phyloP scores from a whole-genome alignment of 2,329 filamentous ascomycete genomes.

The Aspergillus felis region DNA sequence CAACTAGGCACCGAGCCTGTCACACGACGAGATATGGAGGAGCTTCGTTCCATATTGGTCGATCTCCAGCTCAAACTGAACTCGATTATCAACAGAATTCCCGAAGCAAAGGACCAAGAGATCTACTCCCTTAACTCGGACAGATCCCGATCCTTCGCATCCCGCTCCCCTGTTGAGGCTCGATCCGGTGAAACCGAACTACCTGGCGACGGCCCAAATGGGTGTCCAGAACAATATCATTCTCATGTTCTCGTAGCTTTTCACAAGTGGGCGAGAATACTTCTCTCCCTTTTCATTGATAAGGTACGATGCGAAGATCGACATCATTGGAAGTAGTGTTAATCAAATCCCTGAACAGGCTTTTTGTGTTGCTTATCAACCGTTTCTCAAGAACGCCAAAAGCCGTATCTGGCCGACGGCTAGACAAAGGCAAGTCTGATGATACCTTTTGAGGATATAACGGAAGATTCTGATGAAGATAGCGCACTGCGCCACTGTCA shows the following conservation, averaged over 20 bases:
- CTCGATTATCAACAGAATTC: conserved; percentile 42
- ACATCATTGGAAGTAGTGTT: conserved; percentile 1
- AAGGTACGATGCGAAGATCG: conserved; percentile 28
- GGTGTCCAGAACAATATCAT: conserved; percentile 43
- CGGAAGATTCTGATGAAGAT: conserved; percentile 6
- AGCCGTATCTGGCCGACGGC: conserved; percentile 46
- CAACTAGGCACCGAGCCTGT: conserved; percentile 44
- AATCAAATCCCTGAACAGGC: conserved; percentile 24
- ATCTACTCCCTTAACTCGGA: conserved; percentile 16
- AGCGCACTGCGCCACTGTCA: conserved; percentile 46
- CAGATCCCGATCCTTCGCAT: conserved; percentile 23
- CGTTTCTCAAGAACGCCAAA: conserved; percentile 46
- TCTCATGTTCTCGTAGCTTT: conserved; percentile 41
- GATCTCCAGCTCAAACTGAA: conserved; percentile 41
- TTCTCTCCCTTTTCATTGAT: conserved; percentile 43
- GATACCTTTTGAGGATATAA: neutral
- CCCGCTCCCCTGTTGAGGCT: conserved; percentile 24
- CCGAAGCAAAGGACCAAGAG: conserved; percentile 25
- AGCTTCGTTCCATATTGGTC: conserved; percentile 39
- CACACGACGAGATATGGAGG: conserved; percentile 42
- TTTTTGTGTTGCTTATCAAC: conserved; percentile 46
- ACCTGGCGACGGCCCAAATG: conserved; percentile 32
- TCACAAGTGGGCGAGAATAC: conserved; percentile 46
- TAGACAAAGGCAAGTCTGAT: conserved; percentile 37
- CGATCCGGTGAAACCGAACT: conserved; percentile 26